A percentile compares a stretch with the other conserved stretches of the same genome.
phyloP scores from a whole-genome alignment of 108 stramenopile species.

The Cylindrotheca closterium region DNA sequence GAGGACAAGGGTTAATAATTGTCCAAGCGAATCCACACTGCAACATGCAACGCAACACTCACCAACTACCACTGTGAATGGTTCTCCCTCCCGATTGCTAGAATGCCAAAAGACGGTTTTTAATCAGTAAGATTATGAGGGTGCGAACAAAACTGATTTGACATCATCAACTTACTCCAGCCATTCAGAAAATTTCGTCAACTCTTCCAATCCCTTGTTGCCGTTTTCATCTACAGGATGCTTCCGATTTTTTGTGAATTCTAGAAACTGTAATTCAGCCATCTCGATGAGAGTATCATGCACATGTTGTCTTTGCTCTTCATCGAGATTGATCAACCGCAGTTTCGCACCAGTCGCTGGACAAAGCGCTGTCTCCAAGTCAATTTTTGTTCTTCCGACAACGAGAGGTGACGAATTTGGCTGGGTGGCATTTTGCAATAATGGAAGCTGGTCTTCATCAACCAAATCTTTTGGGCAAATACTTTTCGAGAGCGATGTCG shows the following conservation, averaged over 20 bases:
- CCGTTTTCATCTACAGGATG: constrained; percentile 1
- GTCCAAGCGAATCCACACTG: background rate
- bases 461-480: background rate
- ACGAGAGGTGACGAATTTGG: constrained; percentile 4
- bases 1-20: background rate
- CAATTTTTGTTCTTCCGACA: constrained; percentile 47
- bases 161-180: constrained; percentile 41
- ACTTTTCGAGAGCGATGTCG: constrained; percentile 4
- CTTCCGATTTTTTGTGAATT: constrained; percentile 16
- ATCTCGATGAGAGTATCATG: constrained; percentile 55
- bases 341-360: constrained; percentile 64
- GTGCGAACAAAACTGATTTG: constrained; percentile 1
- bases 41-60: constrained; percentile 5
- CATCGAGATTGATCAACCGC: constrained; percentile 57
- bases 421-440: background rate
- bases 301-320: constrained; percentile 58
- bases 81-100: constrained; percentile 63
- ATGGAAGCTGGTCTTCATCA: background rate
- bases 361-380: constrained; percentile 56
- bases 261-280: constrained; percentile 31
- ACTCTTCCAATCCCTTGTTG: constrained; percentile 32
- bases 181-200: constrained; percentile 69
- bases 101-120: background rate
- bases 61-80: constrained; percentile 84
- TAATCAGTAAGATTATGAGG: background rate